phyloP scores from a whole-genome alignment of 2,329 filamentous ascomycete species.

The Aspergillus texensis region DNA sequence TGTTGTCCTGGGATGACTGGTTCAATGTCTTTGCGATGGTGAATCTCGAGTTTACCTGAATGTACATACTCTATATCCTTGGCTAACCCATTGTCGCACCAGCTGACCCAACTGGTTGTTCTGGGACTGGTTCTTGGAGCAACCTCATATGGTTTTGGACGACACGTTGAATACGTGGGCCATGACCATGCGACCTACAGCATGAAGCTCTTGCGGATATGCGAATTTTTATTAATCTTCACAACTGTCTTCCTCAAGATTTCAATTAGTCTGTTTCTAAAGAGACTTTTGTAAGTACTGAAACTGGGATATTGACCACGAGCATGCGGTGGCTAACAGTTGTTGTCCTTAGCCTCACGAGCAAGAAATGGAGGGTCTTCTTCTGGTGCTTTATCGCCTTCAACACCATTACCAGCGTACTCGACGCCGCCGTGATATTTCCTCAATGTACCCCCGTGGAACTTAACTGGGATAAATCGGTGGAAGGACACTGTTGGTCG shows the following conservation, averaged over 20 bases:
- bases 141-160: slow-evolving; percentile 4
- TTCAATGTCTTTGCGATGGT: slow-evolving; percentile 21
- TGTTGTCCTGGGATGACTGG: slow-evolving; percentile 20
- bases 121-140: slow-evolving; percentile 5
- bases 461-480: slow-evolving; percentile 2
- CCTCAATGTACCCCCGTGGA: slow-evolving; percentile 11
- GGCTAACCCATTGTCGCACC: background rate
- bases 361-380: slow-evolving; percentile 15
- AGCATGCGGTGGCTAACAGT: background rate
- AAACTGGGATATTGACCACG: no score
- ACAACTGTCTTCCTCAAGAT: slow-evolving; percentile 21
- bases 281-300: slow-evolving; percentile 16
- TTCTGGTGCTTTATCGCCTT: slow-evolving; percentile 23
- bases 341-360: slow-evolving; percentile 6
- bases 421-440: slow-evolving; percentile 14
- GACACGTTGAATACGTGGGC: slow-evolving; percentile 2
- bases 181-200: slow-evolving; percentile 1
- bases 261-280: slow-evolving; percentile 20
- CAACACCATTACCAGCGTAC: slow-evolving; percentile 16
- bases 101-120: slow-evolving; percentile 1
- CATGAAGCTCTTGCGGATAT: slow-evolving; percentile 19
- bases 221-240: slow-evolving; percentile 18
- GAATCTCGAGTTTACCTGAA: background rate
- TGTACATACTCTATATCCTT: no score
- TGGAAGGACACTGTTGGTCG: slow-evolving; percentile 6